These are phyloP conservation scores for Ilyonectria destructans DNA, from an alignment of 2,329 filamentous ascomycete genomes.

Conservation along the genomic window DNA sequence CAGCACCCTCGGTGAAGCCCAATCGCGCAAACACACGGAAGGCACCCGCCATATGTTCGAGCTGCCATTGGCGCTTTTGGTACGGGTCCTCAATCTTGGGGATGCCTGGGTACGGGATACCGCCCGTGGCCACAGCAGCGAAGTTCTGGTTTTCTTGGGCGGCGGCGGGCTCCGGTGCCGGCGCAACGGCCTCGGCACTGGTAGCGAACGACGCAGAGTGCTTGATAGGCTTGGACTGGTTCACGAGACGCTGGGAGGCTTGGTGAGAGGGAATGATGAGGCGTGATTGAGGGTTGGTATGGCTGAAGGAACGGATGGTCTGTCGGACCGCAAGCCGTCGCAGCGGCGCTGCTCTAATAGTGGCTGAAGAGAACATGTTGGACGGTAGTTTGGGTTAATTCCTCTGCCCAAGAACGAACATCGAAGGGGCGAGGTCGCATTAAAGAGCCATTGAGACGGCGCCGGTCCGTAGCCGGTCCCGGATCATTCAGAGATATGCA, in stretches of 20 bases:
- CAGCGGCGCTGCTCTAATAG: slow-evolving; percentile 32
- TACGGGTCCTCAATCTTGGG: slow-evolving; percentile 69
- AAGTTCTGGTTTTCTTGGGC: slow-evolving; percentile 43
- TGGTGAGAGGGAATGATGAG: slow-evolving; percentile 23
- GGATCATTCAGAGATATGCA: slow-evolving; percentile 29
- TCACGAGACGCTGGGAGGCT: slow-evolving; percentile 16
- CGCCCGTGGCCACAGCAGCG: slow-evolving; percentile 49
- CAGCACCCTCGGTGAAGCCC: slow-evolving; percentile 73
- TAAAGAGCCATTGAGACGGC: slow-evolving; percentile 1
- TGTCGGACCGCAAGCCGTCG: slow-evolving; percentile 33
- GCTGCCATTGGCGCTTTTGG: slow-evolving; percentile 54
- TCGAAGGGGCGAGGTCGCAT: not conserved
- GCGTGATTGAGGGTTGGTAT: not conserved
- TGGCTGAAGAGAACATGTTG: slow-evolving; percentile 36
- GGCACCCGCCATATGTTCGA: slow-evolving; percentile 62
- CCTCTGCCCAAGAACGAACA: not conserved
- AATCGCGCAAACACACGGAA: slow-evolving; percentile 65
- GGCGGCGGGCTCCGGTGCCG: slow-evolving; percentile 10
- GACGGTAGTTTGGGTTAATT: not conserved
- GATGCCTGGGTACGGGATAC: slow-evolving; percentile 64
- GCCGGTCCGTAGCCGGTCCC: slow-evolving; percentile 23
- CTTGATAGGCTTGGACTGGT: not conserved
- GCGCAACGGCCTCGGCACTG: slow-evolving; percentile 38
- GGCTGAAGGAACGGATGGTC: slow-evolving; percentile 37
- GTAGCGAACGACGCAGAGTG: slow-evolving; percentile 41